A percentile compares a stretch with the other conserved stretches of the same genome.
Evolutionary conservation across 2,329 filamentous ascomycete species (phyloP).

Genomic region (Fusarium buharicum): DNA sequence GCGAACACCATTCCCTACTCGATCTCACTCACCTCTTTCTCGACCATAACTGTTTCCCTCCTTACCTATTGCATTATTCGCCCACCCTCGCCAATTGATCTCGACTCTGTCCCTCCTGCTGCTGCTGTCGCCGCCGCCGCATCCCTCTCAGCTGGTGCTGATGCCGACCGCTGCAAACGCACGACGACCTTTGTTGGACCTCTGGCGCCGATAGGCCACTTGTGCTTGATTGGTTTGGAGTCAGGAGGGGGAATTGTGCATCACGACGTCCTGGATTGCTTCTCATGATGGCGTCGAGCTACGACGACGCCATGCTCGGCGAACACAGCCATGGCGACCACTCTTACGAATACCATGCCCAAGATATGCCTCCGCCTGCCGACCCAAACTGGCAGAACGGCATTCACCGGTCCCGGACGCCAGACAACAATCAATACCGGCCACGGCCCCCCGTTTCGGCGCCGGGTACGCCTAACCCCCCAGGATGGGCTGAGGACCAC

Average conservation of each 20-base stretch:
- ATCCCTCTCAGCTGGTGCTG: conserved; percentile 47
- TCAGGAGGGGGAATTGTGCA: conserved; percentile 43
- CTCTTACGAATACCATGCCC: conserved; percentile 32
- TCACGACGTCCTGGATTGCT: conserved; percentile 41
- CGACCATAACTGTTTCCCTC: conserved; percentile 23
- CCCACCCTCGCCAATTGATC: conserved; percentile 45
- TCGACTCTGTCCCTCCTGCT: conserved; percentile 21
- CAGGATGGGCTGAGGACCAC: conserved; percentile 54
- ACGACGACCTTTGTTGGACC: conserved; percentile 48
- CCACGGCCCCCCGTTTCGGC: conserved; percentile 52
- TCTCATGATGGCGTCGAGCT: conserved; percentile 59
- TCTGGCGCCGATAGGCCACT: conserved; percentile 48
- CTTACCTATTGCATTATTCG: conserved; percentile 33
- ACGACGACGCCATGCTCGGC: conserved; percentile 55
- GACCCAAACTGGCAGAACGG: conserved; percentile 54
- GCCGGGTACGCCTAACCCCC: conserved; percentile 47
- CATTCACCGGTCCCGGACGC: conserved; percentile 50
- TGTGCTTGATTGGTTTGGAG: conserved; percentile 39
- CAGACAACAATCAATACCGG: conserved; percentile 51
- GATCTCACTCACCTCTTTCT: conserved; percentile 30
- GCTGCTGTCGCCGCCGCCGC: conserved; percentile 14
- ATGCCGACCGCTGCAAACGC: conserved; percentile 52
- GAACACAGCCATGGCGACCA: conserved; percentile 52
- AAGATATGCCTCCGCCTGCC: conserved; percentile 47
- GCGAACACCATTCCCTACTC: conserved; percentile 41